Base-by-base conservation (phyloP, 306 rosid species). In the Rosa multiflora region DNA sequence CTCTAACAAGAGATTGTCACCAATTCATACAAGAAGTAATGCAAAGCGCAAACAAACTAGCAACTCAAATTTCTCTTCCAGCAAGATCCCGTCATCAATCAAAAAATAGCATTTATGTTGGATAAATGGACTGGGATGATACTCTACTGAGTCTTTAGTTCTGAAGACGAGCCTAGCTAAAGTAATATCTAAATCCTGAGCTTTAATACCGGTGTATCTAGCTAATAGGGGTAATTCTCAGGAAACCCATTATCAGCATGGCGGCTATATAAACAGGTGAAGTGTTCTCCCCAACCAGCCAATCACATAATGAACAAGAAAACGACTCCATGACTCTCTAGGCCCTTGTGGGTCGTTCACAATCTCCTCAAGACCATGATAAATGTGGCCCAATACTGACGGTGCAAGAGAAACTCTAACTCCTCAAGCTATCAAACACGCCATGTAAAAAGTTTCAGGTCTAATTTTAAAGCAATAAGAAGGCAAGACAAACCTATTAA, bases 301-400 rank as follows among this genome's bases (percentile, higher is more conserved):
- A 3, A 68, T 18, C 0, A 42, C 35, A 5, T 42, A 40, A 9
- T 68, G 72, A n/a, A 40, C 0, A 0, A 35, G 72, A 20, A 68
- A 5, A 1, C 5, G 42, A 4, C 7, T 3, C 2, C 5, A 0
- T 20, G 72, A 42, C 0, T 2, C 0, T 3, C 32, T 17, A 68
- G 32, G 72, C 0, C 35, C 72, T 1, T 2, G 2, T 0, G 72
- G 26, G 7, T 66, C 4, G 0, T 15, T 59, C 1, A 29, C 66
- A 21, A 23, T 23, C 7, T 21, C 15, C 1, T 14, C 39, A 59
- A 23, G 46, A 11, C 46, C 46, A 13, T 66, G 70, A 15, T 66
- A 66, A 1, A 66, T 66, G 4, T 37, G 15, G 8, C 70, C 46
- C 0, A 66, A 9, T 1, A 66, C 46, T 1, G 70, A 13, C 1